Percentiles rank a stretch among this genome's conserved stretches.
These are phyloP conservation scores for Trichophyton rubrum DNA, from an alignment of 2,329 filamentous ascomycete species.

Conservation along the genomic window DNA sequence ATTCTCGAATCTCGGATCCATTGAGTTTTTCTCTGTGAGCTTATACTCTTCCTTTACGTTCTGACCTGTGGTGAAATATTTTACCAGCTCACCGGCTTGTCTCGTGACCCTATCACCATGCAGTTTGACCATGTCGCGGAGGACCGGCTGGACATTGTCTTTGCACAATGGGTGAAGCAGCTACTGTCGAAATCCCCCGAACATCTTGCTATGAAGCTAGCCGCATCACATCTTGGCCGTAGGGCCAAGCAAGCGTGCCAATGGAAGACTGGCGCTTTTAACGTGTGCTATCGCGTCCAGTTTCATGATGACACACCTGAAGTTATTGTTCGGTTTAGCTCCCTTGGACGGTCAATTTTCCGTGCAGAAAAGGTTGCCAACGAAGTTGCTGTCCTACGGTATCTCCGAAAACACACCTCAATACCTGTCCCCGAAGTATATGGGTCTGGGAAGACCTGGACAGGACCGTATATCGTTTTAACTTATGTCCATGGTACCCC, in stretches of 20 bases:
- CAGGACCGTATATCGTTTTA: constrained; percentile 20
- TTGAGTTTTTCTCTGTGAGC: no score
- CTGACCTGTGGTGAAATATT: no score
- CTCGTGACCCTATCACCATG: constrained; percentile 10
- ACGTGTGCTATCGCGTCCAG: constrained; percentile 22
- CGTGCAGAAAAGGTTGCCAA: constrained; percentile 21
- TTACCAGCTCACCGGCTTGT: no score
- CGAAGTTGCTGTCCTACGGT: constrained; percentile 20
- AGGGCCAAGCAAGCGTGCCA: constrained; percentile 14
- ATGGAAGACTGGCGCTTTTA: constrained; percentile 21
- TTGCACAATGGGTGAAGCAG: constrained; percentile 17
- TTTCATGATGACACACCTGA: constrained; percentile 15
- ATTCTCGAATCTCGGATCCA: no score
- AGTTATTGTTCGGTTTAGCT: constrained; percentile 24
- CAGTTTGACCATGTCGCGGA: constrained; percentile 18
- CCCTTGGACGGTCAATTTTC: constrained; percentile 18
- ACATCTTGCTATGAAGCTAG: constrained; percentile 18
- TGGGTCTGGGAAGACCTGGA: constrained; percentile 16
- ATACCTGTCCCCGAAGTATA: constrained; percentile 19
- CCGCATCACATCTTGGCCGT: constrained; percentile 15
- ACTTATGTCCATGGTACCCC: constrained; percentile 17
- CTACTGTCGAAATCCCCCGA: constrained; percentile 16
- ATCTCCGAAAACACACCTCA: constrained; percentile 16
- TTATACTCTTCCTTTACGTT: no score
- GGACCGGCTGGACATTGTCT: constrained; percentile 15